Base-by-base conservation (phyloP, 768 basidiomycete species). In the Auricularia sp. region DNA sequence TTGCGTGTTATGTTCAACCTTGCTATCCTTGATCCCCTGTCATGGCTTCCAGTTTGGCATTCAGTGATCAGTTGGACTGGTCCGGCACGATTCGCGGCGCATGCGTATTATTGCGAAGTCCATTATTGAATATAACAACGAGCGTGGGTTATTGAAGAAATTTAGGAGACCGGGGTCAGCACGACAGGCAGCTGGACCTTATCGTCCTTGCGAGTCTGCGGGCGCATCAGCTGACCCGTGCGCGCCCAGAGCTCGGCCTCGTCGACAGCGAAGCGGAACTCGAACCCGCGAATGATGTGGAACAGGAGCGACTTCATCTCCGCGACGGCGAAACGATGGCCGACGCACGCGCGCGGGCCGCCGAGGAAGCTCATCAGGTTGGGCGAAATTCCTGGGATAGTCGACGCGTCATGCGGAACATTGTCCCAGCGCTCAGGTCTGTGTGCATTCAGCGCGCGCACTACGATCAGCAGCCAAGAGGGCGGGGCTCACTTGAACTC, bases 291-390 rank as follows among this genome's bases (percentile, higher is more conserved):
- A 1, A 65, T 6, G 16, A 65, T 7, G 29, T 43, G 47, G 51
- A 65, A 62, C 21, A 65, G 23, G 2, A 65, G 35, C 16, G 53
- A 34, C 47, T 65, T 65, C 29, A 54, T 62, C 61, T 54, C 54
- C 2, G 36, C 33, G 33, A 62, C 29, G 11, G 63, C 23, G 43
- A 64, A 56, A 6, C 64, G 61, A 39, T 33, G 56, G 21, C 64
- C 64, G 36, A 65, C 62, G 36, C 64, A 65, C 0, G 64, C 36
- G 11, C 61, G 43, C 29, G 29, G 29, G 29, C 29, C 29, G 29
- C 29, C 29, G 3, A 29, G 2, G 29, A 29, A 29, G 29, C 43
- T 44, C 43, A 44, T 44, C 11, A 44, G 3, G 43, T 44, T 44
- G 3, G 43, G 43, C 43, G 43, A 2, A 18, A 44, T 44, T 11